Evolutionary conservation across 352 stramenopile species (phyloP), one percentile per base, ranked within the genome.

Genomic region (Globisporangium splendens): DNA sequence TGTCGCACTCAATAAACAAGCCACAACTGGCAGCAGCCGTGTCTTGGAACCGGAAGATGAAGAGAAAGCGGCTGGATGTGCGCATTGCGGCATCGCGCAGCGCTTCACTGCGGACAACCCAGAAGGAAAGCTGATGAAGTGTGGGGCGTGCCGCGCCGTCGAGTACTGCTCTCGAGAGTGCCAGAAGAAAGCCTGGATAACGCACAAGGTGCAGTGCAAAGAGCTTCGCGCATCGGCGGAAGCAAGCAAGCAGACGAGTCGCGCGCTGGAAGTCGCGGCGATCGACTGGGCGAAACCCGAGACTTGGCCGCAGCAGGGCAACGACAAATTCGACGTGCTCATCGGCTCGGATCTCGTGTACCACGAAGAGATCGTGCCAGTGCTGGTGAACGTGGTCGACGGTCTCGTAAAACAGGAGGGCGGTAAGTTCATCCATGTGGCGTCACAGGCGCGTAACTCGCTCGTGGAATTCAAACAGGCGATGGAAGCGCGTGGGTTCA

Each of bases 101-200:
- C 74, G 75, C 3, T 95, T 93, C 65, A 83, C 74, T 8, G 58
- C 80, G 2, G 86, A 95, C 21, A 95, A 95, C 46, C 83, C 79
- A n/a, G 86, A 95, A 14, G 86, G 86, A 5, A 92, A 92, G 53
- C 75, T 95, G n/a, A 86, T 92, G 71, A 86, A 85, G 56, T 95
- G 88, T 48, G 82, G 77, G 15, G 78, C 76, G 10, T 96, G 86
- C 65, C 77, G 74, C 47, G 69, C 63, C 12, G 73, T 79, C n/a
- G 70, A 72, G n/a, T 96, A 95, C 66, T 96, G 87, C 72, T 91
- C 78, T 15, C 84, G 83, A 18, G 82, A 83, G 50, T 94, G 84
- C 48, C 87, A 96, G 65, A 93, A 93, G 69, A 86, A 88, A 47
- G 85, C 83, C 5, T 96, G 85, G 85, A 94, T 89, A 54, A 67